Conservation (phyloP, 176 grass and related monocot genomes). For the Neostapfia colusana region DNA sequence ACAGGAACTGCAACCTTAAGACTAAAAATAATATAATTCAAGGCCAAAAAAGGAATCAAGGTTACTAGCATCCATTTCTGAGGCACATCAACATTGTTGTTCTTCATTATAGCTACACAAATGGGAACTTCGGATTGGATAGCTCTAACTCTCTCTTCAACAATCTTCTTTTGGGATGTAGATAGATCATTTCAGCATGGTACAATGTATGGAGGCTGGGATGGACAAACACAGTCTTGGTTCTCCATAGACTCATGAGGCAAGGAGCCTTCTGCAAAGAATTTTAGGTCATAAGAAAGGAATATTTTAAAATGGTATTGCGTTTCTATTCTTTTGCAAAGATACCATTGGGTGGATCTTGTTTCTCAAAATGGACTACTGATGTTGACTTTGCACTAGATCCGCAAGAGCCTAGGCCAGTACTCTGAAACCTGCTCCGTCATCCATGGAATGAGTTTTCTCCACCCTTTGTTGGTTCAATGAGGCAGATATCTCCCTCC, state of each 20-base stretch:
- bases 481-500: slow-evolving; percentile 47
- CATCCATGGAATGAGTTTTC: neutral
- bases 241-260: neutral
- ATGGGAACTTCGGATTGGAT: slow-evolving; percentile 19
- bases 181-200: neutral
- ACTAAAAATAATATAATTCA: neutral
- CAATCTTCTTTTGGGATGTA: slow-evolving; percentile 24
- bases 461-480: slow-evolving; percentile 27
- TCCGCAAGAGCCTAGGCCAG: neutral
- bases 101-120: slow-evolving; percentile 37
- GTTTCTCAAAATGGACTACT: neutral
- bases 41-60: neutral
- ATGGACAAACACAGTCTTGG: no score
- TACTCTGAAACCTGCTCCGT: neutral
- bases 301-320: neutral
- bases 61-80: slow-evolving; percentile 34
- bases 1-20: neutral
- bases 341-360: slow-evolving; percentile 29
- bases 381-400: neutral
- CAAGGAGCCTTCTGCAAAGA: neutral
- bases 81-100: neutral
- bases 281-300: neutral
- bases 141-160: slow-evolving; percentile 22
- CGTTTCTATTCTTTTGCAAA: neutral
- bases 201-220: neutral